Percentiles rank a stretch among this genome's conserved stretches.
Conservation (phyloP, 2,329 filamentous ascomycete genomes). For the Hortaea sp. region DNA sequence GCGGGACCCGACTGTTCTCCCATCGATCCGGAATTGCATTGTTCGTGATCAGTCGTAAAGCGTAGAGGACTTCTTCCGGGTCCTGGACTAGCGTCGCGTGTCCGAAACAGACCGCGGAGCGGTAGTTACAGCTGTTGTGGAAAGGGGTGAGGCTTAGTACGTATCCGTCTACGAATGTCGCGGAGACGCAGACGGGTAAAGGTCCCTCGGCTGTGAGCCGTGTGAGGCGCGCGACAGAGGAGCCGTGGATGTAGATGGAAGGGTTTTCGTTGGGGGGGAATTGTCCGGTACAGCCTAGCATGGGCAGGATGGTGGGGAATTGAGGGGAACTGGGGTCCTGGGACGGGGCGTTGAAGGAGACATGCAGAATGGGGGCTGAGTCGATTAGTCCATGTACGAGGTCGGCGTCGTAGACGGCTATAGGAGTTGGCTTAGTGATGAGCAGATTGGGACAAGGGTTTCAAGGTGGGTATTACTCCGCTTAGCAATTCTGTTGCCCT, state of each 20-base stretch:
- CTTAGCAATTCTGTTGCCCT: conserved; percentile 19
- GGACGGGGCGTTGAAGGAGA: conserved; percentile 58
- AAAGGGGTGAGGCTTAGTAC: conserved; percentile 72
- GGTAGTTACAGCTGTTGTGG: conserved; percentile 74
- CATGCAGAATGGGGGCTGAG: conserved; percentile 61
- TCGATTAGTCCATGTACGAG: conserved; percentile 71
- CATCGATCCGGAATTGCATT: conserved; percentile 60
- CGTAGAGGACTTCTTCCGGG: conserved; percentile 67
- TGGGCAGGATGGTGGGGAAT: conserved; percentile 69
- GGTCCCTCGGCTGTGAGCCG: conserved; percentile 42
- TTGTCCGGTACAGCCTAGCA: conserved; percentile 75
- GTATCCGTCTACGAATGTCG: conserved; percentile 67
- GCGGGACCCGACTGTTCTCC: conserved; percentile 58
- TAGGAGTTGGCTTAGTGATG: conserved; percentile 38
- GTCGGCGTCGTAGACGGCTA: conserved; percentile 50
- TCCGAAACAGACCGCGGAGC: conserved; percentile 68
- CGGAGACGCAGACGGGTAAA: conserved; percentile 62
- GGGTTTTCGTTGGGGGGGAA: conserved; percentile 56
- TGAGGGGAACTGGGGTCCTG: conserved; percentile 34
- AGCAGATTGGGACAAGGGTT: no score
- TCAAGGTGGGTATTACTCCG: conserved; percentile 8
- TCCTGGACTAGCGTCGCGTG: conserved; percentile 59
- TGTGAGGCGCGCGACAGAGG: conserved; percentile 69
- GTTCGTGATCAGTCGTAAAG: conserved; percentile 70
- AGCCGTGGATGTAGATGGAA: conserved; percentile 75